These are phyloP conservation scores for Hippophae tibetana DNA, from an alignment of 306 rosid species.

Conservation along the genomic window DNA sequence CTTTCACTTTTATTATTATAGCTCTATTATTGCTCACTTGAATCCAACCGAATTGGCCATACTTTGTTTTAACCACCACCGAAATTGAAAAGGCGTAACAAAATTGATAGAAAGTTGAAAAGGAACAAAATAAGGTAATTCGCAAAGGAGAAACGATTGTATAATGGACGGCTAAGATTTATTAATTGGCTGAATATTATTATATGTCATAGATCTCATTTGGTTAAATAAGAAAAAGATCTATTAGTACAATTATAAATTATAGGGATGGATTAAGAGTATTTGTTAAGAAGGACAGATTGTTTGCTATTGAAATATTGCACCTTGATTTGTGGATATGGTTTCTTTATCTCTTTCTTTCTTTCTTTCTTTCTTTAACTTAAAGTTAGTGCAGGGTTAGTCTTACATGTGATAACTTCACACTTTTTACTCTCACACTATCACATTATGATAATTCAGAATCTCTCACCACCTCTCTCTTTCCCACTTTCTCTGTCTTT, in stretches of 20 bases:
- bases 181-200: no score
- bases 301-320: no score
- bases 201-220: no score
- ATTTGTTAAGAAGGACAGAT: no score
- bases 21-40: slow-evolving; percentile 46
- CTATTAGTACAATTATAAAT: no score
- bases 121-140: no score
- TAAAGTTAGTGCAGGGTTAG: not conserved
- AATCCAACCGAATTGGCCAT: slow-evolving; percentile 27
- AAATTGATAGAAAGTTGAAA: no score
- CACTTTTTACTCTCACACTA: slow-evolving; percentile 28
- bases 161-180: slow-evolving; percentile 5
- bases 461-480: not conserved
- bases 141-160: not conserved
- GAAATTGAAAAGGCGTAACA: slow-evolving; percentile 12
- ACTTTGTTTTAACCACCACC: slow-evolving; percentile 39
- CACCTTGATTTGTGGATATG: no score
- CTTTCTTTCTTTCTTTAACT: no score
- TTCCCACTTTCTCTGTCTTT: slow-evolving; percentile 5
- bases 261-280: no score
- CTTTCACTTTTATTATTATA: slow-evolving; percentile 32
- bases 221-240: no score
- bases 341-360: no score
- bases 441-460: slow-evolving; percentile 5
- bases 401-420: slow-evolving; percentile 47